phyloP scores from a whole-genome alignment of 2,329 filamentous ascomycete species.

The Sclerotinia spermophila region DNA sequence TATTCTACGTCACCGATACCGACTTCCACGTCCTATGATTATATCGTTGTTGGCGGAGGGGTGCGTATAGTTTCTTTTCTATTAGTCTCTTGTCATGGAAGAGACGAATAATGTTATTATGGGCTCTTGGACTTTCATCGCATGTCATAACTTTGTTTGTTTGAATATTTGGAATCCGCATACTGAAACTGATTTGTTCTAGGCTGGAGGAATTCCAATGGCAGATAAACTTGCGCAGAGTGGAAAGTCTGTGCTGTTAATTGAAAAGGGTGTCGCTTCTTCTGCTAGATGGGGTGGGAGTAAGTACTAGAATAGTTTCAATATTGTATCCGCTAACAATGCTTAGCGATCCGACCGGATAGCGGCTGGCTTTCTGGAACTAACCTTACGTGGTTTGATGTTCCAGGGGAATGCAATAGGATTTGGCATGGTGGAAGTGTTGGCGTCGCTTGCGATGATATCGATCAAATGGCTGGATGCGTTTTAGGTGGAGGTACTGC shows the following conservation, averaged over 20 bases:
- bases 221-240: slow-evolving; percentile 57
- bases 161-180: not conserved
- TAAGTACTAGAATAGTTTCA: slow-evolving; percentile 24
- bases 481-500: slow-evolving; percentile 56
- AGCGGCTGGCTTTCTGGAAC: slow-evolving; percentile 58
- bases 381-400: slow-evolving; percentile 66
- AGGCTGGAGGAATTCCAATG: slow-evolving; percentile 50
- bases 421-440: slow-evolving; percentile 44
- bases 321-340: slow-evolving; percentile 16
- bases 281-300: slow-evolving; percentile 61
- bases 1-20: slow-evolving; percentile 46
- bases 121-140: not conserved
- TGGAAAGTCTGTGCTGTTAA: slow-evolving; percentile 61
- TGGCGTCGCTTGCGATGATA: slow-evolving; percentile 61
- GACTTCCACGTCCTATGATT: slow-evolving; percentile 48
- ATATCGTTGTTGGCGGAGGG: slow-evolving; percentile 53
- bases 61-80: not conserved
- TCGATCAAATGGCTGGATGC: slow-evolving; percentile 70
- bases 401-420: slow-evolving; percentile 68
- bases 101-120: not conserved
- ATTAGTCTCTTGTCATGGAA: not conserved
- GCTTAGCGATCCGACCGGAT: slow-evolving; percentile 30
- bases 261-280: slow-evolving; percentile 58
- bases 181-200: not conserved
- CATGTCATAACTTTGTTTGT: not conserved